phyloP scores from a whole-genome alignment of 2,329 filamentous ascomycete genomes.

The Ambrosiella cleistominuta region DNA sequence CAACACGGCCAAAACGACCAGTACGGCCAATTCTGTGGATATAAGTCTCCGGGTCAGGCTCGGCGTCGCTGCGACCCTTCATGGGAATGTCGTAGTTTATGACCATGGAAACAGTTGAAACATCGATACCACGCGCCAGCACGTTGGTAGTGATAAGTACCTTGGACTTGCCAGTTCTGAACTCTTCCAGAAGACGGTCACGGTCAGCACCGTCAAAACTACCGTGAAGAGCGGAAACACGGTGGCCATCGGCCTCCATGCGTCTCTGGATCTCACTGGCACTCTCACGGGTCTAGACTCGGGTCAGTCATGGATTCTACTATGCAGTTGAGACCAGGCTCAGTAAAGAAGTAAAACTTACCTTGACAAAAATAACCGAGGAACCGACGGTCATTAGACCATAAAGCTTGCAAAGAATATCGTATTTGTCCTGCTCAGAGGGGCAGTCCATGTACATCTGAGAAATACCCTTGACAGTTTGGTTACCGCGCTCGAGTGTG shows the following conservation, averaged over 20 bases:
- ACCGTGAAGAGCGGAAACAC: conserved; percentile 76
- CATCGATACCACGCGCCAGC: conserved; percentile 84
- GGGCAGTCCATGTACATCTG: conserved; percentile 95
- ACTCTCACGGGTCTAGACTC: conserved; percentile 59
- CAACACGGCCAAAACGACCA: conserved; percentile 88
- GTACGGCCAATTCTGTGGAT: conserved; percentile 95
- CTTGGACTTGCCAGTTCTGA: conserved; percentile 74
- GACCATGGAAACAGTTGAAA: conserved; percentile 84
- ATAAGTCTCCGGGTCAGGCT: conserved; percentile 88
- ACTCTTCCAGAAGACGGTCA: conserved; percentile 69
- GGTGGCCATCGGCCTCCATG: conserved; percentile 79
- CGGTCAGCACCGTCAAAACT: conserved; percentile 70
- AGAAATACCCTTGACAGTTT: conserved; percentile 92
- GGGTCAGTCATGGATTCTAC: neutral
- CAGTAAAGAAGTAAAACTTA: conserved; percentile 23
- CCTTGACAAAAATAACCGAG: conserved; percentile 94
- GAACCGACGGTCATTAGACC: conserved; percentile 92
- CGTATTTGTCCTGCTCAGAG: conserved; percentile 66
- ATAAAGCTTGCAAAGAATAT: conserved; percentile 79
- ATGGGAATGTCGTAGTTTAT: conserved; percentile 89
- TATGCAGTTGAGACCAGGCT: neutral
- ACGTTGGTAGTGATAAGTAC: conserved; percentile 97
- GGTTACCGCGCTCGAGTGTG: conserved; percentile 72
- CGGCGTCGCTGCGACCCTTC: conserved; percentile 56
- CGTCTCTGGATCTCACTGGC: conserved; percentile 69